phyloP scores from a whole-genome alignment of 1,284 basidiomycete genomes.

The Malassezia globosa region DNA sequence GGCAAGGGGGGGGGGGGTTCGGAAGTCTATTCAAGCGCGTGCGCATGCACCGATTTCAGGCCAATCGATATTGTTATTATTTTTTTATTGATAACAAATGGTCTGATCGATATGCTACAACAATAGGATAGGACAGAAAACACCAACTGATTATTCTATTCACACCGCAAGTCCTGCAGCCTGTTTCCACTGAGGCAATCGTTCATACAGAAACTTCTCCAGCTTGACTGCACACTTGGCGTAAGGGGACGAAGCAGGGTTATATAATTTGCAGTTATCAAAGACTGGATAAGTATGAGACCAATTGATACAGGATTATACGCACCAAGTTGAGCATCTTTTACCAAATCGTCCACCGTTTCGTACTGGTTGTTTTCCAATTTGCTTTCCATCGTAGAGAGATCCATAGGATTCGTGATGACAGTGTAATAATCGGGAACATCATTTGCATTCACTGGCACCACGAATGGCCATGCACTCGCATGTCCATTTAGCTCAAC shows the following conservation, averaged over 20 bases:
- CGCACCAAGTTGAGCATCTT: constrained; percentile 56
- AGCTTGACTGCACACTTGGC: constrained; percentile 73
- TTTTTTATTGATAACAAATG: too few species aligned
- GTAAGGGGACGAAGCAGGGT: constrained; percentile 73
- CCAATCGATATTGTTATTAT: too few species aligned
- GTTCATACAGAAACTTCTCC: constrained; percentile 52
- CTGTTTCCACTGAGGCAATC: constrained; percentile 20
- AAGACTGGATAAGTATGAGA: constrained; percentile 54
- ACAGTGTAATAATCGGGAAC: constrained; percentile 85
- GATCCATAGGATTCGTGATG: constrained; percentile 87
- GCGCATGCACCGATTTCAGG: too few species aligned
- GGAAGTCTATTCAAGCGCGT: too few species aligned
- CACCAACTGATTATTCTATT: too few species aligned
- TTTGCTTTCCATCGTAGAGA: constrained; percentile 83
- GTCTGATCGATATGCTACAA: too few species aligned
- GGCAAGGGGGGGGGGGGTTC: too few species aligned
- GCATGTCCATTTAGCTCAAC: constrained; percentile 70
- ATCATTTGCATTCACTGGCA: constrained; percentile 70
- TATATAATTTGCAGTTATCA: constrained; percentile 82
- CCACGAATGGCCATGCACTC: constrained; percentile 74
- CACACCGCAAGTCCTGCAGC: constrained; percentile 1
- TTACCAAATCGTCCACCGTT: constrained; percentile 64
- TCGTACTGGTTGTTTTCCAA: constrained; percentile 67
- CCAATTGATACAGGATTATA: constrained; percentile 51
- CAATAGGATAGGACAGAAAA: too few species aligned